Base-by-base conservation (phyloP, 2,329 filamentous ascomycete species). In the Fusarium palustre region DNA sequence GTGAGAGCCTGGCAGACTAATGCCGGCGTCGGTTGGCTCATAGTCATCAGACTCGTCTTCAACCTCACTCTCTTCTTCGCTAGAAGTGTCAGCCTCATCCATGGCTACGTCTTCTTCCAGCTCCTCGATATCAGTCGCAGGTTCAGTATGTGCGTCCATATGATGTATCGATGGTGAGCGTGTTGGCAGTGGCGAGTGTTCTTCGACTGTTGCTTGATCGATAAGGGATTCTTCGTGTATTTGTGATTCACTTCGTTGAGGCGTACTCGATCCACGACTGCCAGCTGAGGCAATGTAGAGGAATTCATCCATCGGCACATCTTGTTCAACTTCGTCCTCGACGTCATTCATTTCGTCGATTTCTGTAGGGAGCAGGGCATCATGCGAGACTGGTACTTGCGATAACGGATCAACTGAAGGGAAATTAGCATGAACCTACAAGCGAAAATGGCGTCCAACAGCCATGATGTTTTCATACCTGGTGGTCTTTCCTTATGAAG, bases 21-120 rank as follows among this genome's bases (percentile, higher is more conserved):
- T 28, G 11, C 59, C 68, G n/a, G 79, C 80, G 55, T 83, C 84
- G 20, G 85, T 85, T 48, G 87, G 87, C 66, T 90, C 86, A 70
- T 89, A 88, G 49, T 79, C 83, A 62, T 88, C 87, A 3, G 85
- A 85, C 25, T 65, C 71, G 28, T 74, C 71, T n/a, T 72, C 72
- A 25, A 24, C 34, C 15, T 59, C 64, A 15, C 64, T 72, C 45
- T 79, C 82, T 31, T 71, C 66, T 34, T 63, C 57, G 36, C 69
- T 70, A 5, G 59, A 72, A 47, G 64, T 64, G 15, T 45, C 59
- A 33, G 52, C 70, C 39, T 73, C 71, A 15, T 73, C 73, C 73
- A 75, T 75, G 22, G 54, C 70, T 46, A 69, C 59, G 34, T 75
- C 73, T 24, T 66, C 63, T 30, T 71, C 71, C 12, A 45, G 46